Conservation (phyloP, 2,329 filamentous ascomycete genomes). For the Colletotrichum sp. region DNA sequence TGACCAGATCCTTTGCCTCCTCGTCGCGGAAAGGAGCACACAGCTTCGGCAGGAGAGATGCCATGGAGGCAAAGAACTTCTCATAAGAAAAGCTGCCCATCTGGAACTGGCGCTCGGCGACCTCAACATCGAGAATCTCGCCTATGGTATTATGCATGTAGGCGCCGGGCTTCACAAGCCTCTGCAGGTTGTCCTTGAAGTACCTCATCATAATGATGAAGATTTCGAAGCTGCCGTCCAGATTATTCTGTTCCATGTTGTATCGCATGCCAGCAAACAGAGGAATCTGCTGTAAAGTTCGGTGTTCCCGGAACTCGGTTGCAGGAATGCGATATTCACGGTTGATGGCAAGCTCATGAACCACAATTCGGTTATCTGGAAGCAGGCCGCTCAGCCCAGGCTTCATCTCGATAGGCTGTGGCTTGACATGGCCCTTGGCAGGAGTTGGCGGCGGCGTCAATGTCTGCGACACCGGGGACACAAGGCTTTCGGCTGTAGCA, state of each 20-base stretch:
- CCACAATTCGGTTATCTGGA: conserved; percentile 75
- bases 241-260: conserved; percentile 70
- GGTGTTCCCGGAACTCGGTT: conserved; percentile 63
- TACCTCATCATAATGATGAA: conserved; percentile 74
- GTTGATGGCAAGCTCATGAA: conserved; percentile 82
- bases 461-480: conserved; percentile 50
- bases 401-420: conserved; percentile 39
- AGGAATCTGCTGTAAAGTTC: conserved; percentile 51
- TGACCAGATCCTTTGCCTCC: conserved; percentile 72
- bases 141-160: conserved; percentile 77
- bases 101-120: conserved; percentile 71
- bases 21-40: conserved; percentile 83
- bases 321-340: conserved; percentile 76
- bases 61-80: conserved; percentile 80
- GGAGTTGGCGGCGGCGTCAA: conserved; percentile 61
- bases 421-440: conserved; percentile 42
- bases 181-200: conserved; percentile 74
- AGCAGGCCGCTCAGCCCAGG: conserved; percentile 59
- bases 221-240: conserved; percentile 69
- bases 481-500: conserved; percentile 39
- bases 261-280: conserved; percentile 63
- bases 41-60: conserved; percentile 75
- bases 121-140: conserved; percentile 76
- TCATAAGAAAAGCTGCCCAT: conserved; percentile 81
- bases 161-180: conserved; percentile 73